Conservation (phyloP, 306 rosid species). For the Glycine latifolia region DNA sequence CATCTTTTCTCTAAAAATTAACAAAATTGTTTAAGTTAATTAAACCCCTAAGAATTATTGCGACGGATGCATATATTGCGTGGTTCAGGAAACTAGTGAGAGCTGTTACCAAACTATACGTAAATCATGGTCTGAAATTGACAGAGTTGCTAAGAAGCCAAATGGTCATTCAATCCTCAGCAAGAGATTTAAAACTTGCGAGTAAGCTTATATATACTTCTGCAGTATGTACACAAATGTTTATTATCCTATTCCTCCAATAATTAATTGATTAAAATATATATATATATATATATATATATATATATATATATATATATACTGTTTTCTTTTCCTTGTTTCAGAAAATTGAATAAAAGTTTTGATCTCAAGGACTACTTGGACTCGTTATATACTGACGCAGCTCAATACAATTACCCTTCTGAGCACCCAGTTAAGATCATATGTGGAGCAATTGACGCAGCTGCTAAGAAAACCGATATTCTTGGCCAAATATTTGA, state of each 20-base stretch:
- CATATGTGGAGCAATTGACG: constrained; percentile 52
- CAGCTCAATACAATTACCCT: constrained; percentile 52
- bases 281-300: not conserved
- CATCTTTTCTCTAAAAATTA: not conserved
- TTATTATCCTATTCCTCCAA: not conserved
- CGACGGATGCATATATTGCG: not conserved
- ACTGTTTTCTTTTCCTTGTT: not conserved
- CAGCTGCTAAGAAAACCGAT: constrained; percentile 45
- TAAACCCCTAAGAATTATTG: not conserved
- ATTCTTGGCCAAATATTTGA: constrained; percentile 50
- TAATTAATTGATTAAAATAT: not conserved
- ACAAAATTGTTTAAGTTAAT: not conserved
- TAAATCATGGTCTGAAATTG: constrained; percentile 69
- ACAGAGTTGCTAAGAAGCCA: constrained; percentile 49
- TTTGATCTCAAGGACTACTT: constrained; percentile 49
- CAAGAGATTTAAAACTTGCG: constrained; percentile 62
- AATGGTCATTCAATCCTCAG: constrained; percentile 59
- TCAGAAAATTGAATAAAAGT: constrained; percentile 37
- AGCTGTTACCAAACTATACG: constrained; percentile 59
- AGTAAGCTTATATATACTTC: constrained; percentile 38
- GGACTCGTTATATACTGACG: not conserved
- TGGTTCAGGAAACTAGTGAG: constrained; percentile 60
- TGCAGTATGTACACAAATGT: not conserved
- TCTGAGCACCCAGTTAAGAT: constrained; percentile 36
- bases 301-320: not conserved